Evolutionary conservation across 495 filamentous ascomycete genomes (phyloP).

Genomic region (Peziza echinospora): DNA sequence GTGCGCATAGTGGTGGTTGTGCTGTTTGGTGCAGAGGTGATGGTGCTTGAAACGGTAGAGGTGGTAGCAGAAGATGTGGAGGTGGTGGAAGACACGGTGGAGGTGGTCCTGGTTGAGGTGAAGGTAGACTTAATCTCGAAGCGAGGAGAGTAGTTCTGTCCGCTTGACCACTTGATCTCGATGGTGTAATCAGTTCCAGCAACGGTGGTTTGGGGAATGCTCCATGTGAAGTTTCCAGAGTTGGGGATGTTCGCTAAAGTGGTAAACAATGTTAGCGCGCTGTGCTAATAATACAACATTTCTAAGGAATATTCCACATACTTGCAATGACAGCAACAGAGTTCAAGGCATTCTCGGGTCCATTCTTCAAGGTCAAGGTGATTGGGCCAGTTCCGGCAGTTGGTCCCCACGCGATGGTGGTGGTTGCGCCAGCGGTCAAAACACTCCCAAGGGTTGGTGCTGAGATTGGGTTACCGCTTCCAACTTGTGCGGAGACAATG

Average conservation of each 20-base stretch:
- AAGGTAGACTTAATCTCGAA: constrained; percentile 34
- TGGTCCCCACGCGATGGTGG: constrained; percentile 34
- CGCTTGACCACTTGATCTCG: constrained; percentile 31
- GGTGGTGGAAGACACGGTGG: constrained; percentile 20
- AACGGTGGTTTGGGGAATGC: constrained; percentile 24
- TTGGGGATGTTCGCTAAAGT: constrained; percentile 34
- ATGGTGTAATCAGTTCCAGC: constrained; percentile 34
- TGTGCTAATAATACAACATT: not conserved
- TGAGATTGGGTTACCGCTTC: constrained; percentile 31
- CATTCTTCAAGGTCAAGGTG: constrained; percentile 32
- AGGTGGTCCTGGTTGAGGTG: constrained; percentile 15
- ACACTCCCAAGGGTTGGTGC: constrained; percentile 26
- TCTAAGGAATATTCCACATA: constrained; percentile 20
- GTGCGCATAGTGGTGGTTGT: not conserved
- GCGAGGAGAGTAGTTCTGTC: constrained; percentile 37
- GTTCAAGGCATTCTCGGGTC: constrained; percentile 24
- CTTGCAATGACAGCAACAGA: constrained; percentile 30
- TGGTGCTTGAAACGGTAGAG: constrained; percentile 4
- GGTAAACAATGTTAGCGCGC: constrained; percentile 1
- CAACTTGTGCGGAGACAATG: constrained; percentile 3
- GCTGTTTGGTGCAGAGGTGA: not conserved
- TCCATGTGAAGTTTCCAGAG: constrained; percentile 36
- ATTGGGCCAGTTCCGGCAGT: constrained; percentile 30
- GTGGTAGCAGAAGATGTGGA: constrained; percentile 17
- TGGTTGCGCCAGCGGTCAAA: constrained; percentile 29